Evolutionary conservation across 139 green algal genomes (phyloP).

Genomic region (Tetratostichococcus sp.): DNA sequence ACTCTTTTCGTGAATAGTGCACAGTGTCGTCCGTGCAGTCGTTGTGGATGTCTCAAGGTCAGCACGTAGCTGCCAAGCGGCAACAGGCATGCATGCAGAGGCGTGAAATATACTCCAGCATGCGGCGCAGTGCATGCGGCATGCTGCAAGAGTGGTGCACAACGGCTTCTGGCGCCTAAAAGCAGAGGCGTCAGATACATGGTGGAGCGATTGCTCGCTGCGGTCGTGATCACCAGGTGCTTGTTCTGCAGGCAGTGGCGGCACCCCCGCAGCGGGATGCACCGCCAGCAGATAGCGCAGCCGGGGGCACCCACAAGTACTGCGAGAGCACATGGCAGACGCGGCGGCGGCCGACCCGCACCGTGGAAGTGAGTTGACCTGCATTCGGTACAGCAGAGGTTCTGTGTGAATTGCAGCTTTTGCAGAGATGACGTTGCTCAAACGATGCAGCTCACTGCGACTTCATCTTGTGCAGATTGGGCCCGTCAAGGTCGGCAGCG

Average conservation of each 20-base stretch:
- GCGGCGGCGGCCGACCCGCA: constrained; percentile 76
- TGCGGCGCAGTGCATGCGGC: too few species aligned
- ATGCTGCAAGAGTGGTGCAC: too few species aligned
- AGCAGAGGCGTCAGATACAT: background rate
- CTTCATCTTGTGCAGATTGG: constrained; percentile 66
- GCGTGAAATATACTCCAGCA: too few species aligned
- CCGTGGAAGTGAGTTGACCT: constrained; percentile 61
- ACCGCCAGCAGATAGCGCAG: background rate
- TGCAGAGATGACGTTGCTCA: too few species aligned
- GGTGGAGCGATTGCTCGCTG: too few species aligned
- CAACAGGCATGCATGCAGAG: too few species aligned
- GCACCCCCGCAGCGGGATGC: background rate
- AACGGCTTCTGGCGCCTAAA: too few species aligned
- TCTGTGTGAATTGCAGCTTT: too few species aligned
- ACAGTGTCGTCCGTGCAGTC: background rate
- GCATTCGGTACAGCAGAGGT: background rate
- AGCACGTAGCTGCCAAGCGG: too few species aligned
- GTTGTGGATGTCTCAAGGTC: too few species aligned
- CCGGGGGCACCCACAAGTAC: constrained; percentile 59
- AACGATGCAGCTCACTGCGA: too few species aligned
- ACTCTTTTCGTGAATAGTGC: background rate
- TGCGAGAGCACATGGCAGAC: constrained; percentile 82
- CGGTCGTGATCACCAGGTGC: too few species aligned
- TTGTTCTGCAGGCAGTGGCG: background rate
- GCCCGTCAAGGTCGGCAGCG: constrained; percentile 85